phyloP scores from a whole-genome alignment of 2,329 filamentous ascomycete species.

The Macrophomina phaseolina region DNA sequence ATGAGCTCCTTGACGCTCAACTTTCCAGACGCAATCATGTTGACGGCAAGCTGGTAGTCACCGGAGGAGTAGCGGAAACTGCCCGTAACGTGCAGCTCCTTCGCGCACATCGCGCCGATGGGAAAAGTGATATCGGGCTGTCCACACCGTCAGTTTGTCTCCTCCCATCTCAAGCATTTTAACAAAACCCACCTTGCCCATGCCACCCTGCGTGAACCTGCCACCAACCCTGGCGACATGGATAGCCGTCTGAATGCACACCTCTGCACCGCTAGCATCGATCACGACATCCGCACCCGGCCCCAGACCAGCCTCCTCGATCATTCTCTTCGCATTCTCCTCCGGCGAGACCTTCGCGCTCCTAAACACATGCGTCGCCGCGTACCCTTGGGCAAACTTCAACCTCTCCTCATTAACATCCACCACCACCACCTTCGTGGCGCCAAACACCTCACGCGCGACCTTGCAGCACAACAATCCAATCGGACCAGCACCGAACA shows the following conservation, averaged over 20 bases:
- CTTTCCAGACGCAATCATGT: conserved; percentile 73
- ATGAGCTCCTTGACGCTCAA: conserved; percentile 80
- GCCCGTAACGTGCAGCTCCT: conserved; percentile 85
- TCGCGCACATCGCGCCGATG: conserved; percentile 86
- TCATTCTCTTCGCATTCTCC: conserved; percentile 75
- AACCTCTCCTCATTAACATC: conserved; percentile 84
- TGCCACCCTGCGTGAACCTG: conserved; percentile 65
- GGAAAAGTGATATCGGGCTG: conserved; percentile 82
- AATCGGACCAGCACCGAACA: conserved; percentile 63
- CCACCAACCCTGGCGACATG: conserved; percentile 56
- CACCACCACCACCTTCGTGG: conserved; percentile 80
- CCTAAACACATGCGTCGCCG: conserved; percentile 73
- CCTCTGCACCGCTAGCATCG: conserved; percentile 55
- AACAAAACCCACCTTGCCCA: conserved; percentile 66
- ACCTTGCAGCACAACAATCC: conserved; percentile 88
- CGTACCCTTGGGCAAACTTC: conserved; percentile 76
- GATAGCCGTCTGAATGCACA: conserved; percentile 56
- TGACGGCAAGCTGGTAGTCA: conserved; percentile 84
- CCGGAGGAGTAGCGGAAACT: conserved; percentile 89
- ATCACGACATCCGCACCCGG: conserved; percentile 55
- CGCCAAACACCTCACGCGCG: conserved; percentile 77
- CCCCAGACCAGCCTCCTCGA: conserved; percentile 66
- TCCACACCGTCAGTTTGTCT: neutral
- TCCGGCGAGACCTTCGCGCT: conserved; percentile 66
- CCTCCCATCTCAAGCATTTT: too few relatives aligned